A percentile compares a stretch with the other conserved stretches of the same genome.
Evolutionary conservation across 768 basidiomycete species (phyloP).

Genomic region (Naganishia onofrii): DNA sequence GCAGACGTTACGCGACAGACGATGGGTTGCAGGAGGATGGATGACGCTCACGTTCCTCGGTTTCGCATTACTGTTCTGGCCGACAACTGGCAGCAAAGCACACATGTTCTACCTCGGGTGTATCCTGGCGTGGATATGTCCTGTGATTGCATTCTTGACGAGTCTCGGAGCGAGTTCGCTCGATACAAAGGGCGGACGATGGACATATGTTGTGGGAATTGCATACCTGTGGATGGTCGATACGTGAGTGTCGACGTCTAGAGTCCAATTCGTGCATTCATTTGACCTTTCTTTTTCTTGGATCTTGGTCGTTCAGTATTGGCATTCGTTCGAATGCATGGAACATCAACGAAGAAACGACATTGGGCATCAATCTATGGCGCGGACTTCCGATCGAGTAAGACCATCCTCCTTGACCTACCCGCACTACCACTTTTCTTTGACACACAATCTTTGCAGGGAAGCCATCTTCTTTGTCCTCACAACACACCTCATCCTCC

Average conservation of each 20-base stretch:
- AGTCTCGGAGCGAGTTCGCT: conserved; percentile 37
- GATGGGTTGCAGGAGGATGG: conserved; percentile 36
- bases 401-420: conserved; percentile 25
- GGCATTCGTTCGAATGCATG: conserved; percentile 44
- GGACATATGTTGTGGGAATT: conserved; percentile 31
- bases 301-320: conserved; percentile 30
- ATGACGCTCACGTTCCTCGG: conserved; percentile 28
- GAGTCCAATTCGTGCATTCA: background rate
- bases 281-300: background rate
- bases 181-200: conserved; percentile 6
- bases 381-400: conserved; percentile 48
- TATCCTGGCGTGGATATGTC: conserved; percentile 48
- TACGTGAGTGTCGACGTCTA: conserved; percentile 38
- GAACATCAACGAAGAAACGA: conserved; percentile 40
- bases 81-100: background rate
- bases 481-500: conserved; percentile 43
- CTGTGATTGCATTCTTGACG: conserved; percentile 45
- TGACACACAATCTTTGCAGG: conserved; percentile 30
- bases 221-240: conserved; percentile 44
- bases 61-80: conserved; percentile 1
- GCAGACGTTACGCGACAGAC: conserved; percentile 42
- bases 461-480: conserved; percentile 49
- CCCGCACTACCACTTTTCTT: background rate
- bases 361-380: conserved; percentile 38
- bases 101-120: conserved; percentile 47